Evolutionary conservation across 176 grass and related monocot genomes (phyloP), one percentile per base, ranked within the genome.

Genomic region (Musa schizocarpa): DNA sequence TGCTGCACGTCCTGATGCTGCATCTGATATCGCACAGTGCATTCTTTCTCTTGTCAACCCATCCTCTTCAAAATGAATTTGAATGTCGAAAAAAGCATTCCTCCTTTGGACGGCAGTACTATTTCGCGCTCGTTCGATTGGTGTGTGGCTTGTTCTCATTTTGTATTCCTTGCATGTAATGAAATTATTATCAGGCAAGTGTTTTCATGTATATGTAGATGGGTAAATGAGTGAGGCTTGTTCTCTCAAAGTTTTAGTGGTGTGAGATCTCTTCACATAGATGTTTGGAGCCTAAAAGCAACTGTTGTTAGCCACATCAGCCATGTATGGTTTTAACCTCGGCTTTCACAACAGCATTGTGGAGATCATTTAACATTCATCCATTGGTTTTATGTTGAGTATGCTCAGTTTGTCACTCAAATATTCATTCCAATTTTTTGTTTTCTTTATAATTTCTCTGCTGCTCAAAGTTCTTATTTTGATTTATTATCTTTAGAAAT

Each of bases 1-100:
- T 76, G 84, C 77, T 75, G 58, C 92, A 50, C 85, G 72, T 66
- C 92, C 89, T 43, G 65, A 89, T 86, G 76, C 92, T 74, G 89
- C 89, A 1, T 74, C 79, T 82, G 72, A 92, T 74, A 89, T 96
- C 81, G 86, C 84, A 74, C 54, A 74, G 80, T 85, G 86, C 73
- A 89, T 96, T 29, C 77, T 84, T 72, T 86, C 85, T 7, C 64
- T 96, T 68, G 53, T 96, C 72, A 81, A 79, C 52, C 12, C 71
- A 74, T 64, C 72, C 14, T 69, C 77, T 65, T 53, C 59, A 72
- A 85, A 81, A 74, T 89, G 84, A 96, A 12, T 70, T 70, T 2
- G 29, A 43, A 50, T 70, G 51, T 21, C 8, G 1, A 9, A 70
- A 65, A 75, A 64, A 1, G 65, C 26, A 67, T 67, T 14, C 25